These are phyloP conservation scores for Noccaea bulbosa DNA, from an alignment of 345 rosid genomes.

Conservation along the genomic window DNA sequence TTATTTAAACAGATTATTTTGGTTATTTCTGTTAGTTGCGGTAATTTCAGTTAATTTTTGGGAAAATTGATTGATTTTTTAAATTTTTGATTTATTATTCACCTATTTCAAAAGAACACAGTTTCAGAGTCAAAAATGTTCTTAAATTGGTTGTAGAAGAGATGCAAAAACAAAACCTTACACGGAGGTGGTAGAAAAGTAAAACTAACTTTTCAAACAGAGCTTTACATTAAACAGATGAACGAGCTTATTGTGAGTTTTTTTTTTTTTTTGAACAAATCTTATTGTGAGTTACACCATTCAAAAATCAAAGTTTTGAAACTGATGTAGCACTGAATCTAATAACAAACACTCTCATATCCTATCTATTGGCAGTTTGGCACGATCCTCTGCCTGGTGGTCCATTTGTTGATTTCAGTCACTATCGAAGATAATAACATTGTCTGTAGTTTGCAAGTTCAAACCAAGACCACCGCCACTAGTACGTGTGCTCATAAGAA, in stretches of 20 bases:
- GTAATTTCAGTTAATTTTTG: background rate
- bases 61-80: background rate
- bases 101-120: no score
- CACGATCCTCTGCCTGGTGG: constrained; percentile 96
- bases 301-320: background rate
- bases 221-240: background rate
- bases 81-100: no score
- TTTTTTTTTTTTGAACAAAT: no score
- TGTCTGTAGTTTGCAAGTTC: constrained; percentile 89
- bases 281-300: constrained; percentile 1
- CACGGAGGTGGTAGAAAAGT: background rate
- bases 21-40: no score
- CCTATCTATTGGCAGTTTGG: constrained; percentile 57
- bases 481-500: constrained; percentile 91
- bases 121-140: background rate
- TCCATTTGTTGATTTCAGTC: constrained; percentile 98
- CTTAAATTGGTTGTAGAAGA: background rate
- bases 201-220: background rate
- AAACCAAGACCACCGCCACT: constrained; percentile 91
- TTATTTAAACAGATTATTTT: no score
- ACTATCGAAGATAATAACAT: constrained; percentile 86
- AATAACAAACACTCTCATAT: constrained; percentile 61
- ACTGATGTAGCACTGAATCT: background rate
- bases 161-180: background rate
- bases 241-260: constrained; percentile 5